Evolutionary conservation across 2,329 filamentous ascomycete species (phyloP), one percentile per base, ranked within the genome.

Genomic region (Diaporthe sp.): DNA sequence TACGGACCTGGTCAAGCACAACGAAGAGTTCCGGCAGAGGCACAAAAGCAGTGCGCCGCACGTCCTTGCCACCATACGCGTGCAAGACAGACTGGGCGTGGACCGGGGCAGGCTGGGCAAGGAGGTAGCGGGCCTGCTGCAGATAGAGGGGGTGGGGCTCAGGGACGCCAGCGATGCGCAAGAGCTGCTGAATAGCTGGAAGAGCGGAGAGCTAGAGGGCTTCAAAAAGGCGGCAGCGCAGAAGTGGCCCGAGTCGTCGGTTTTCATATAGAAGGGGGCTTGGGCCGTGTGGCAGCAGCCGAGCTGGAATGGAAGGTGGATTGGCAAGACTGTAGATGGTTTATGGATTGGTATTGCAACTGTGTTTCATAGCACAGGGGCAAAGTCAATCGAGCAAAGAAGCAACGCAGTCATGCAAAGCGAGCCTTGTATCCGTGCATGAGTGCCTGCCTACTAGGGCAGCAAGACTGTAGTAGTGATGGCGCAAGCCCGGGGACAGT

Each of bases 1-100:
- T 39, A 83, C 86, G 27, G 88, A 92, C 68, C 86, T 94, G 56
- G 85, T 88, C 63, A 86, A 90, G 77, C 90, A 88, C 84, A 96
- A 96, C 82, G 86, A 92, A 51, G 88, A 90, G 30, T 96, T 92
- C 82, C 83, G 92, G 25, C 81, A 87, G 55, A 86, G 89, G 77
- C 88, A 96, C 84, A 89, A 90, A 77, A 82, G 87, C 72, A 94
- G 91, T 81, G 85, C 90, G 8, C 77, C 85, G 22, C 91, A 94
- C 79, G 85, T 92, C 4, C 89, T 94, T 72, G 88, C 92, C 2
- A 92, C 87, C 47, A 88, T 94, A 71, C 88, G 88, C 72, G 88
- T 88, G 32, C 89, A 90, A 75, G 88, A 88, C 74, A 78, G 91
- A 1, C 84, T 96, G 25, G 89, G 91, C 17, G 89, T 88, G 58